Conservation (phyloP, 495 filamentous ascomycete genomes). For the Neurospora sp. region DNA sequence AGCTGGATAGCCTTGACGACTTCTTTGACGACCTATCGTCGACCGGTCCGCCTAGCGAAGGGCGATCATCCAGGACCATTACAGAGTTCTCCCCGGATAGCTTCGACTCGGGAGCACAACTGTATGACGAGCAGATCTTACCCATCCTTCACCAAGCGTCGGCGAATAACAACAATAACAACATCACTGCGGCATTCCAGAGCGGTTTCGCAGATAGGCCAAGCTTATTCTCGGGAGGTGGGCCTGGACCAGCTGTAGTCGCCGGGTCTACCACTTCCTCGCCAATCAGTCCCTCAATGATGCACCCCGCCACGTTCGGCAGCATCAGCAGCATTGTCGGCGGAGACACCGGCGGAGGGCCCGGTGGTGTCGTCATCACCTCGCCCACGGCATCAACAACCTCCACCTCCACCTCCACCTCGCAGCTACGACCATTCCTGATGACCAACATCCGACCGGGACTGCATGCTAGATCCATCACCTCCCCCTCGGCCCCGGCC, state of each 20-base stretch:
- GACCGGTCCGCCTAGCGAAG: constrained; percentile 43
- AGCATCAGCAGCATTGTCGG: constrained; percentile 14
- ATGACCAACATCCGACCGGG: constrained; percentile 31
- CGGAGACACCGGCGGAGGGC: constrained; percentile 44
- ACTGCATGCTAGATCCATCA: constrained; percentile 63
- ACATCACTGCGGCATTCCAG: constrained; percentile 58
- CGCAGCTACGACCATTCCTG: neutral
- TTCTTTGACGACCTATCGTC: constrained; percentile 66
- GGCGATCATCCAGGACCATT: constrained; percentile 51
- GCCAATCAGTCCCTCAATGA: neutral
- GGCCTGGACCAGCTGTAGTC: constrained; percentile 7
- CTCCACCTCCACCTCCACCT: constrained; percentile 9
- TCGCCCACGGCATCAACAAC: constrained; percentile 4
- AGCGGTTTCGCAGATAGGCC: constrained; percentile 73
- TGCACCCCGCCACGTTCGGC: neutral
- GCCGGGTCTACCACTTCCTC: neutral
- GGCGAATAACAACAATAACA: constrained; percentile 28
- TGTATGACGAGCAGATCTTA: constrained; percentile 90
- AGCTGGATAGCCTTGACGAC: constrained; percentile 87
- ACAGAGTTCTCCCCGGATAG: constrained; percentile 50
- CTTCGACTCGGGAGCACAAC: constrained; percentile 67
- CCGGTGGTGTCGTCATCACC: neutral
- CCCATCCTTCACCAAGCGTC: constrained; percentile 73
- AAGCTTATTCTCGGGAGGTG: constrained; percentile 36
- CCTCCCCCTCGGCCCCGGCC: constrained; percentile 53